Evolutionary conservation across 2,329 filamentous ascomycete genomes (phyloP).

Genomic region (Aulographum hederae): DNA sequence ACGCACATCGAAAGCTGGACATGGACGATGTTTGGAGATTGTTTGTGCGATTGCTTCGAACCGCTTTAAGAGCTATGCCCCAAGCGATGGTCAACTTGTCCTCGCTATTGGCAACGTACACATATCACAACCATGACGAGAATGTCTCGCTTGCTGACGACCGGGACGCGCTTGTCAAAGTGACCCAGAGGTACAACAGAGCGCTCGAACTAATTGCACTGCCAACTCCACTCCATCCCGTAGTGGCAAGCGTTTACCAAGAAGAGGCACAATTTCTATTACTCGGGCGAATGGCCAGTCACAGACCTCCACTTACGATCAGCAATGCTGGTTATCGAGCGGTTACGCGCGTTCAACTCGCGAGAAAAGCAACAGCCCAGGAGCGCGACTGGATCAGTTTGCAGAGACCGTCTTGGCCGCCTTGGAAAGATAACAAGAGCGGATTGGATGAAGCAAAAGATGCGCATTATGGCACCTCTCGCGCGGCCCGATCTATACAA

Average conservation of each 20-base stretch:
- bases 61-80: not conserved
- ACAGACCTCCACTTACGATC: slow-evolving; percentile 34
- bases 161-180: no score
- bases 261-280: slow-evolving; percentile 39
- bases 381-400: slow-evolving; percentile 40
- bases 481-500: slow-evolving; percentile 34
- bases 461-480: slow-evolving; percentile 36
- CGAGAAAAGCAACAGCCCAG: slow-evolving; percentile 33
- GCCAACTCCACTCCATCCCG: slow-evolving; percentile 29
- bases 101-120: not conserved
- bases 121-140: no score
- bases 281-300: slow-evolving; percentile 36
- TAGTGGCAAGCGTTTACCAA: slow-evolving; percentile 28
- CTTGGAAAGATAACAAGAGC: slow-evolving; percentile 43
- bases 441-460: slow-evolving; percentile 41
- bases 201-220: slow-evolving; percentile 29
- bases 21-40: no score
- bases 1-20: no score
- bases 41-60: not conserved
- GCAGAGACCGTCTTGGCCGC: slow-evolving; percentile 44
- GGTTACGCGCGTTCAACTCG: slow-evolving; percentile 36
- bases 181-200: slow-evolving; percentile 32
- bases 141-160: no score
- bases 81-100: not conserved
- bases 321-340: slow-evolving; percentile 38